Evolutionary conservation across 2,329 filamentous ascomycete species (phyloP).

Genomic region (Penicillium fuscoglaucum): DNA sequence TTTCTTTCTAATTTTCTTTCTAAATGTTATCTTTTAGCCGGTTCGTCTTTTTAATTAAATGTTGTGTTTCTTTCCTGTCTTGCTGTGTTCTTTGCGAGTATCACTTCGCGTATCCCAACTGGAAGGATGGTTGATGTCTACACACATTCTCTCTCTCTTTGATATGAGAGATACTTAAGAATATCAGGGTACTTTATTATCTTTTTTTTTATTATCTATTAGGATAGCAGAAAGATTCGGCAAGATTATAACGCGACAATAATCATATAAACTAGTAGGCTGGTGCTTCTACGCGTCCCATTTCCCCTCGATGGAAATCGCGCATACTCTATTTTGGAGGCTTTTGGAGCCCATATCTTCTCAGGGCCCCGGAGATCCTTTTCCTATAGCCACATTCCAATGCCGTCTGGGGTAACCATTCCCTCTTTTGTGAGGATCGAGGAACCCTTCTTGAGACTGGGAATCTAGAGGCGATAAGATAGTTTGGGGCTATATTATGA

Average conservation of each 20-base stretch:
- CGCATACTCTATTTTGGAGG: constrained; percentile 1
- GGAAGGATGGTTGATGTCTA: neutral
- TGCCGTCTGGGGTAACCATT: neutral
- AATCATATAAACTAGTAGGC: neutral
- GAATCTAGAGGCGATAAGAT: neutral
- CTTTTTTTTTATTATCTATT: neutral
- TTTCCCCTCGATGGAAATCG: constrained; percentile 10
- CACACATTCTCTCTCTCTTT: neutral
- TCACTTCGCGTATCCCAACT: neutral
- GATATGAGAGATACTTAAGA: neutral
- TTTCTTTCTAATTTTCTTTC: constrained; percentile 10
- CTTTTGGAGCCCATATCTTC: neutral
- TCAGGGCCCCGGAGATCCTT: neutral
- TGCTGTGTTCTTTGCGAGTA: constrained; percentile 5
- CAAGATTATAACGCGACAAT: neutral
- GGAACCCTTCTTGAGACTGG: neutral
- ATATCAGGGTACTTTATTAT: neutral
- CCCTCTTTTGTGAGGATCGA: neutral
- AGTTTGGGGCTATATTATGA: neutral
- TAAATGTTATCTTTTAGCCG: neutral
- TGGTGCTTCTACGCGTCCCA: neutral
- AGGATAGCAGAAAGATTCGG: neutral
- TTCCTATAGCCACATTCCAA: constrained; percentile 5
- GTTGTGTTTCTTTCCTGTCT: constrained; percentile 4
- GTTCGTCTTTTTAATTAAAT: neutral